These are phyloP conservation scores for Cutaneotrichosporon sp. DNA, from an alignment of 1,284 basidiomycete species.

Conservation along the genomic window DNA sequence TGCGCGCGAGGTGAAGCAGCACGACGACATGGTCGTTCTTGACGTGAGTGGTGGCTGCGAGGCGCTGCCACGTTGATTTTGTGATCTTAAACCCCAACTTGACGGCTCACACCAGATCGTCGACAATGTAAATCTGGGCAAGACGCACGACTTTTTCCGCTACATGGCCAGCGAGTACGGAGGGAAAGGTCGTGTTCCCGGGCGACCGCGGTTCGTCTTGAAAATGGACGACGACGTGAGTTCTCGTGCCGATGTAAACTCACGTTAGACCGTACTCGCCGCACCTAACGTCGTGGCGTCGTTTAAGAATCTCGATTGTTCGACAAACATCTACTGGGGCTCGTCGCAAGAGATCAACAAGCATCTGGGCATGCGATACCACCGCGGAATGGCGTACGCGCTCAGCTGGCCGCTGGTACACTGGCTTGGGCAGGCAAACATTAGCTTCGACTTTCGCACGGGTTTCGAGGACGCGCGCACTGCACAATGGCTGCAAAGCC, in stretches of 20 bases:
- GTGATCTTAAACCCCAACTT: not conserved
- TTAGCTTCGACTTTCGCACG: slow-evolving; percentile 41
- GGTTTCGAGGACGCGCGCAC: slow-evolving; percentile 50
- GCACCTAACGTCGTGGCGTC: slow-evolving; percentile 48
- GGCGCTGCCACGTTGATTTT: not conserved
- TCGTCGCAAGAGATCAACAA: slow-evolving; percentile 43
- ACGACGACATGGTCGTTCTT: slow-evolving; percentile 47
- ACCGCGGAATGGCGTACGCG: slow-evolving; percentile 50
- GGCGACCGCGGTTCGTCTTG: slow-evolving; percentile 48
- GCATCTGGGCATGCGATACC: slow-evolving; percentile 47
- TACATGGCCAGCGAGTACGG: slow-evolving; percentile 44
- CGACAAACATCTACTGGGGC: slow-evolving; percentile 49
- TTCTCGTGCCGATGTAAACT: no score
- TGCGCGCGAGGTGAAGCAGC: slow-evolving; percentile 42
- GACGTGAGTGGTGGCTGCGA: slow-evolving; percentile 41
- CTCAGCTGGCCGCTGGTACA: slow-evolving; percentile 49
- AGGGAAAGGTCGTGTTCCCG: slow-evolving; percentile 42
- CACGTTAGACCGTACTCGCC: slow-evolving; percentile 48
- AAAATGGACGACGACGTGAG: slow-evolving; percentile 51
- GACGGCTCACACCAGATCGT: slow-evolving; percentile 28
- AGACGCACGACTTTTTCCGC: slow-evolving; percentile 49
- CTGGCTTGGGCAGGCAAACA: slow-evolving; percentile 47
- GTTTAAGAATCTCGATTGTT: slow-evolving; percentile 45
- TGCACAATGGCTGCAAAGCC: slow-evolving; percentile 46
- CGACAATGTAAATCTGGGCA: slow-evolving; percentile 49